phyloP scores from a whole-genome alignment of 2,329 filamentous ascomycete genomes.

The Apiospora marii region DNA sequence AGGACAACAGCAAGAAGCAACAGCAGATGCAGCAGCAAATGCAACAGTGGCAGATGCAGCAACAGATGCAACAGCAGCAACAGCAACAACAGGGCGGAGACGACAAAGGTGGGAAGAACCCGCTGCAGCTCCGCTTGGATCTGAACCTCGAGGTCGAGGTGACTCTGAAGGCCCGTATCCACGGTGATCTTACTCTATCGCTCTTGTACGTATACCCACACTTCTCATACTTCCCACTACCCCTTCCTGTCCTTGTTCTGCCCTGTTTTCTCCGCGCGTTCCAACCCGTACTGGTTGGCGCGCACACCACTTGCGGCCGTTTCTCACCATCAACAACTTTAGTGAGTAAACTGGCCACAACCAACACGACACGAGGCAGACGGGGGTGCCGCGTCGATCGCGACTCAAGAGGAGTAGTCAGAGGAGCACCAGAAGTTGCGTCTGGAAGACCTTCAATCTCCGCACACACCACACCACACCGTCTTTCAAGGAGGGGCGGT shows the following conservation, averaged over 20 bases:
- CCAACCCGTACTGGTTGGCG: constrained; percentile 2
- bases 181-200: constrained; percentile 81
- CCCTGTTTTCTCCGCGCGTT: background rate
- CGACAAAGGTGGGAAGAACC: constrained; percentile 60
- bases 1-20: constrained; percentile 35
- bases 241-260: constrained; percentile 22
- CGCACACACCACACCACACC: constrained; percentile 14
- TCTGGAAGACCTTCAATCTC: constrained; percentile 8
- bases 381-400: background rate
- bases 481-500: constrained; percentile 11
- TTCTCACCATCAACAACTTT: constrained; percentile 3
- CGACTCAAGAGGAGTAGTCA: background rate
- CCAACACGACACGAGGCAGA: background rate
- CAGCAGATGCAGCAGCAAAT: constrained; percentile 39
- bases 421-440: background rate
- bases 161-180: constrained; percentile 84
- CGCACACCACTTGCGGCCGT: background rate
- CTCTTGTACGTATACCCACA: constrained; percentile 58
- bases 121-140: constrained; percentile 76
- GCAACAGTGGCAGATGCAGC: constrained; percentile 32
- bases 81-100: constrained; percentile 43
- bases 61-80: constrained; percentile 34
- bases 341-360: constrained; percentile 21
- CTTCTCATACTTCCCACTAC: constrained; percentile 21
- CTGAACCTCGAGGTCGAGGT: constrained; percentile 86